Evolutionary conservation across 2,329 filamentous ascomycete genomes (phyloP), one percentile per base, ranked within the genome.

Genomic region (Thielaviopsis populi): DNA sequence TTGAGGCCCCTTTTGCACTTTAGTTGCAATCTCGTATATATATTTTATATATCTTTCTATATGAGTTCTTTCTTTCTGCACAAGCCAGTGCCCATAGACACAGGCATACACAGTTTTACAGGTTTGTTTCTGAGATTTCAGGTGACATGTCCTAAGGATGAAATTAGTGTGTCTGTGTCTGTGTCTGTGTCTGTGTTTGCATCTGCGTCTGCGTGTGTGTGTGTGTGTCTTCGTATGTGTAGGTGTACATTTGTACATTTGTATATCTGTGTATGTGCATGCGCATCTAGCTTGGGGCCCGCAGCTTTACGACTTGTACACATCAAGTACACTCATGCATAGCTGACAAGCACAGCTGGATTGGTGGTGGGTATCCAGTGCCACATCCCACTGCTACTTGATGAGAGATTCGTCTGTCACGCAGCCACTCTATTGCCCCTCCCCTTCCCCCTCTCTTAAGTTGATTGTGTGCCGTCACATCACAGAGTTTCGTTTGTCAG

Each of bases 401-500:
- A 19, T 50, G 46, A 50, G 19, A 24, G 13, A 8, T 15, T 56
- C n/a, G 30, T n/a, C 27, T 11, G 8, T 11, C 4, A 2, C n/a
- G 24, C 53, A 37, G 24, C 22, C 30, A 56, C 53, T 56, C 53
- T 56, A 30, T 56, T n/a, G 53, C 27, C 27, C 53, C 8, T 10
- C 50, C 24, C 13, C 17, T 27, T 24, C 10, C 15, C 48, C 7
- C 48, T 17, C 43, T n/a, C 43, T n/a, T 10, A 50, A 6, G 46
- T 50, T 50, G 46, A 50, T 24, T 19, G 46, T 56, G 53, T 56
- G 53, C 53, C 24, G 53, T 56, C 30, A 22, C 53, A 56, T 56
- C 27, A n/a, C 53, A 33, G 53, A 56, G 53, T 56, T 30, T 56
- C 53, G 53, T 30, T 56, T 56, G 53, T 56, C 53, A 33, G 53